Evolutionary conservation across 768 basidiomycete genomes (phyloP), one percentile per base, ranked within the genome.

Genomic region (Grammothele lineata): DNA sequence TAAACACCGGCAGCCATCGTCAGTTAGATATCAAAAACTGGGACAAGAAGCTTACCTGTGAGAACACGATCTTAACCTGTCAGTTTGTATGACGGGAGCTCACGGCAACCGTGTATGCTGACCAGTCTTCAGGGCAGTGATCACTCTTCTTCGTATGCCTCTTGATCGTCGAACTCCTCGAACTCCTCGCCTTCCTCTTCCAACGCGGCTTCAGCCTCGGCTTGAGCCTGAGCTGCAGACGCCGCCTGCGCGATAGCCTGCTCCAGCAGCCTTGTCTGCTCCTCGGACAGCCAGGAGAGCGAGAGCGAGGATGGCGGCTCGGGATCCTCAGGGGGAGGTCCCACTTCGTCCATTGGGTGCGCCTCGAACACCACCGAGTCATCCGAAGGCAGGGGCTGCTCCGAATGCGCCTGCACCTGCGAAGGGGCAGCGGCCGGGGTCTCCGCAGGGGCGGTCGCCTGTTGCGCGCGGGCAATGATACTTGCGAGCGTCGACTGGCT

Each of bases 191-290:
- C 81, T 50, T 84, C 80, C 57, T 86, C 85, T 59, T 87, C 86
- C 43, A 84, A 59, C 0, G 83, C 83, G 3, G 85, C 85, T 54
- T 88, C 85, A 0, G 85, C 87, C 53, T 88, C 86, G 0, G 86
- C 86, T 56, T 86, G 85, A 17, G 84, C 81, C 54, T 86, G 85
- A 1, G 86, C 86, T 25, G 83, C 83, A 27, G 77, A 77, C 9
- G 87, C 82, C 1, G 86, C 86, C 56, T 74, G 84, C 22, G 83
- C 81, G 40, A 89, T 87, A 0, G 86, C 86, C 51, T 81, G 75
- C 59, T 87, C 84, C 14, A 89, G 68, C 52, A 84, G 62, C 48
- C 72, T 76, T 4, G 83, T 74, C 62, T 88, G 87, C 53, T 87
- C 85, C 40, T 82, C 81, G 1, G 85, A 86, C 34, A 88, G 69